These are phyloP conservation scores for Coriaria nepalensis DNA, from an alignment of 306 rosid genomes.

Conservation along the genomic window DNA sequence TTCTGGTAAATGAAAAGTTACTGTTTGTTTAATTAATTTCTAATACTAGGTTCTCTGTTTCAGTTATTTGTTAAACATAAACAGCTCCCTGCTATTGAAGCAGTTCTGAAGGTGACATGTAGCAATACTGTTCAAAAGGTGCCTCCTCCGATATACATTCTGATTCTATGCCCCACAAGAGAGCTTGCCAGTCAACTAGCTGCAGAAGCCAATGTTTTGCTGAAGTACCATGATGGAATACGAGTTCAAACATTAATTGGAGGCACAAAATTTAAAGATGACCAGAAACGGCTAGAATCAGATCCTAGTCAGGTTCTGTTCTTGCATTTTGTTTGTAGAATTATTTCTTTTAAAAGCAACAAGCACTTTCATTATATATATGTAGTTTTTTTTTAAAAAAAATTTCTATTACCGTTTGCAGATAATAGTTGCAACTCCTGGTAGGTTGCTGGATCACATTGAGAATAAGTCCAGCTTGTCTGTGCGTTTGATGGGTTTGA, in stretches of 20 bases:
- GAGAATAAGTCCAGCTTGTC: slow-evolving; percentile 84
- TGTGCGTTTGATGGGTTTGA: slow-evolving; percentile 62
- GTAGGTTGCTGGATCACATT: slow-evolving; percentile 85
- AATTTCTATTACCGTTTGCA: slow-evolving; percentile 32
- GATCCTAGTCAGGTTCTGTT: slow-evolving; percentile 72
- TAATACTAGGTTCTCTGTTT: slow-evolving; percentile 5
- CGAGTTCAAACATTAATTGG: slow-evolving; percentile 88
- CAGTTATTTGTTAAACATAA: slow-evolving; percentile 36
- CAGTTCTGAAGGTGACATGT: slow-evolving; percentile 68
- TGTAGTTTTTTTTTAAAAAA: background rate
- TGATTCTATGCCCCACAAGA: slow-evolving; percentile 87
- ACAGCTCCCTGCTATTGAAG: slow-evolving; percentile 99
- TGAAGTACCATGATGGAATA: slow-evolving; percentile 64
- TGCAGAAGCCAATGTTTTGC: slow-evolving; percentile 66
- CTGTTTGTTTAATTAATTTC: slow-evolving; percentile 14
- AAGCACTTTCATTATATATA: background rate
- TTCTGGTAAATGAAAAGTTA: slow-evolving; percentile 46
- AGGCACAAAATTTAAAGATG: slow-evolving; percentile 79
- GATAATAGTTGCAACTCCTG: slow-evolving; percentile 94
- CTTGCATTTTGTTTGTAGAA: slow-evolving; percentile 10
- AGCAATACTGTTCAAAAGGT: slow-evolving; percentile 38
- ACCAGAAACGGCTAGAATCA: slow-evolving; percentile 73
- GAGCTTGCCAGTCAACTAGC: slow-evolving; percentile 92
- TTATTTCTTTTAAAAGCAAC: background rate
- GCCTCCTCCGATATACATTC: slow-evolving; percentile 57